Base-by-base conservation (phyloP, 805 yeast genomes). In the Limtongozyma cylindracea region DNA sequence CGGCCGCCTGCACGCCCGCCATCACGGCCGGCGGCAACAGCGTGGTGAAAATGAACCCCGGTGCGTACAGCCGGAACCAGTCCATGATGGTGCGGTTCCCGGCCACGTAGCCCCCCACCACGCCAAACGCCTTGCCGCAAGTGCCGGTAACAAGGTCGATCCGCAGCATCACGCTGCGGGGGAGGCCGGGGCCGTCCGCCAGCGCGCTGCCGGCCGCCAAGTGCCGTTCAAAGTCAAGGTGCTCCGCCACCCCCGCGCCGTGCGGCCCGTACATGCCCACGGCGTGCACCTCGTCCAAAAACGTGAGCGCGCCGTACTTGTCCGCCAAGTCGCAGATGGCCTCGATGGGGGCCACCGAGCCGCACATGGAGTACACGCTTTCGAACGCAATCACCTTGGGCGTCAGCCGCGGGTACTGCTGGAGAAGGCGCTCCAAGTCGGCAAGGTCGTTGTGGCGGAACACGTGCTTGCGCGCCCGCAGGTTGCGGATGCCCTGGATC, bases 241-340 rank as follows among this genome's bases (percentile, higher is more conserved):
- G 98, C 48, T 88, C 99, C 21, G 96, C 94, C 24, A 88, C 96
- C 51, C 99, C 99, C 16, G 94, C 98, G 41, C 99, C 99, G 37
- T 76, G 93, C 27, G 99, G 96, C 37, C 99, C 99, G 42, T 88
- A 88, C 70, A 88, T 62, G 25, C 99, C 99, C 21, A 88, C 96
- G 17, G 98, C 96, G 40, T 88, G 99, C 18, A 88, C 99, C 48
- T 88, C 99, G 45, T 88, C 99, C 43, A 88, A 56, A 47, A 88
- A 88, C 15, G 99, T 88, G 35, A 88, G 49, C 21, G 96, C 96
- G 29, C 96, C 96, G 43, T 88, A 88, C 49, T 88, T 78, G 24
- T 88, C 94, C 19, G 99, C 99, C 38, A 88, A 58, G 34, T 82
- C 93, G 44, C 95, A 84, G 32, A 88, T 80, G 29, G 61, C 66